phyloP scores from a whole-genome alignment of 805 yeast genomes.

The Starmerella bombicola region DNA sequence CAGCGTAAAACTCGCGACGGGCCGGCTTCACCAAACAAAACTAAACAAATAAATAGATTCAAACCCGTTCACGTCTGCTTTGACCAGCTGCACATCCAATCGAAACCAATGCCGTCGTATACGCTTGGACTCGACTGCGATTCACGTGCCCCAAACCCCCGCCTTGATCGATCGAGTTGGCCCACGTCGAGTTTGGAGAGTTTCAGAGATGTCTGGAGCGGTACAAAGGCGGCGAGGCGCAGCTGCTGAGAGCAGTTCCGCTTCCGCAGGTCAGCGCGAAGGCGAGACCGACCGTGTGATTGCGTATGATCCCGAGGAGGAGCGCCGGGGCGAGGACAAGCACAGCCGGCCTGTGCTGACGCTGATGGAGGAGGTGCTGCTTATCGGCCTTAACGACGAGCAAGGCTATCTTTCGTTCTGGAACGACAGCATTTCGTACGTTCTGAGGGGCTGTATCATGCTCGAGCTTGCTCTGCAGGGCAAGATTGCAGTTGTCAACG shows the following conservation, averaged over 20 bases:
- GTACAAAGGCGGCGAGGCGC: constrained; percentile 23
- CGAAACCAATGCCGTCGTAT: no score
- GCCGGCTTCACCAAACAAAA: no score
- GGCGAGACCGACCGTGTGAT: constrained; percentile 22
- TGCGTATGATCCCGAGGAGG: constrained; percentile 58
- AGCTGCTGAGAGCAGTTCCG: not conserved
- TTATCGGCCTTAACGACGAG: constrained; percentile 86
- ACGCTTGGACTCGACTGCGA: no score
- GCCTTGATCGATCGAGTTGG: no score
- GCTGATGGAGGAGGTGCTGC: constrained; percentile 88
- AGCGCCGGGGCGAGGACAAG: constrained; percentile 31
- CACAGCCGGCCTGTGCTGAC: constrained; percentile 61
- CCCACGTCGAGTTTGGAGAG: no score
- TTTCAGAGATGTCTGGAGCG: constrained; percentile 23
- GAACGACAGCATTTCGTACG: constrained; percentile 96
- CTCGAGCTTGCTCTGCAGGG: constrained; percentile 87
- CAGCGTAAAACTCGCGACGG: no score
- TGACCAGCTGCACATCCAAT: no score
- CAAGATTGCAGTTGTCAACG: constrained; percentile 77
- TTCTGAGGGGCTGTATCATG: constrained; percentile 84
- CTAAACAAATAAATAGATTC: not conserved
- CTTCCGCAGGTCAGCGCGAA: constrained; percentile 3
- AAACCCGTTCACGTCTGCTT: no score
- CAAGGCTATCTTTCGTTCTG: constrained; percentile 95
- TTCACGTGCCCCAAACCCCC: no score